Evolutionary conservation across 139 green algal species (phyloP).

Genomic region (Astrephomene gubernaculifera): DNA sequence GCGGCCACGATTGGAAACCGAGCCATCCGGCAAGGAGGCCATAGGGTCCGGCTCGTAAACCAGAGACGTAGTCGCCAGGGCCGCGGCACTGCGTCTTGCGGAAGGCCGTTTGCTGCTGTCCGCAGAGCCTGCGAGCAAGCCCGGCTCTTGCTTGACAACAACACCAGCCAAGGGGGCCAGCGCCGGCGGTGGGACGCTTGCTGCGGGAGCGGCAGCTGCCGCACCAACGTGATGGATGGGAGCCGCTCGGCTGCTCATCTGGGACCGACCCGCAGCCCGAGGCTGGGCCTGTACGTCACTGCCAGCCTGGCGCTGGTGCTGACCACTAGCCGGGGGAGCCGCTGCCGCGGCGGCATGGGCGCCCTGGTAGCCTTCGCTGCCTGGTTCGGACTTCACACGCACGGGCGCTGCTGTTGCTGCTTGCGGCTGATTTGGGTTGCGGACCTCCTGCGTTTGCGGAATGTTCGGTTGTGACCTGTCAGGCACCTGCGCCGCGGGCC

Average conservation of each 20-base stretch:
- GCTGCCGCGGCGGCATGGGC: not conserved
- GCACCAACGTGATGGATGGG: too few species aligned
- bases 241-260: too few species aligned
- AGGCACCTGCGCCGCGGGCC: too few species aligned
- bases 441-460: not conserved
- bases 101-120: not conserved
- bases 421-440: not conserved
- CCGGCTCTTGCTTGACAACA: not conserved
- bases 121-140: not conserved
- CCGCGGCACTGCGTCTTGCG: not conserved
- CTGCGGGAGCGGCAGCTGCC: not conserved
- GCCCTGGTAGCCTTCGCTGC: not conserved
- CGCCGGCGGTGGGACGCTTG: not conserved
- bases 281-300: too few species aligned
- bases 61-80: not conserved
- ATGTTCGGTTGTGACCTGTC: not conserved
- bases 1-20: not conserved
- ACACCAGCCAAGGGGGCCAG: not conserved
- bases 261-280: too few species aligned
- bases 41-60: not conserved
- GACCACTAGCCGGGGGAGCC: too few species aligned
- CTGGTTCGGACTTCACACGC: slow-evolving; percentile 16
- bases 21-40: not conserved
- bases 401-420: not conserved
- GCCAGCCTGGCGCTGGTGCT: too few species aligned